phyloP scores from a whole-genome alignment of 352 stramenopile species.

The Phytophthora podocarpi region DNA sequence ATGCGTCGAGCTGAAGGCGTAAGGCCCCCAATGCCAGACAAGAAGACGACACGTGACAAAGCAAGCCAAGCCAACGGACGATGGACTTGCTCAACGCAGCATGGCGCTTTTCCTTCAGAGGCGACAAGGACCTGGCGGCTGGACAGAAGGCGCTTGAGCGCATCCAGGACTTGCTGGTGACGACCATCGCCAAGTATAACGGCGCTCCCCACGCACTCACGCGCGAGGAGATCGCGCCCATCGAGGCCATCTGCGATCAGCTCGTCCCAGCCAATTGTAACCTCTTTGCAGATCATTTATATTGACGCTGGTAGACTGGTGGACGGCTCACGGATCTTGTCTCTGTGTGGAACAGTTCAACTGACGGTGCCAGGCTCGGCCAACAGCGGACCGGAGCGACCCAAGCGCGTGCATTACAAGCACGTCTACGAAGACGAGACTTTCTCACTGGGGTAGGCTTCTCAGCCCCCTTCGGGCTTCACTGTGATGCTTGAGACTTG shows the following conservation, averaged over 20 bases:
- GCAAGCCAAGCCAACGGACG: too few relatives aligned
- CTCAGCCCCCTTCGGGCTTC: not conserved
- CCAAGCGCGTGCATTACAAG: slow-evolving; percentile 65
- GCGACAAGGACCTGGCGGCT: slow-evolving; percentile 32
- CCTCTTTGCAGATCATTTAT: not conserved
- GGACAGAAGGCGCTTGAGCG: slow-evolving; percentile 50
- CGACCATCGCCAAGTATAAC: slow-evolving; percentile 43
- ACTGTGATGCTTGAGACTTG: too few relatives aligned
- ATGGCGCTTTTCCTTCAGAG: slow-evolving; percentile 46
- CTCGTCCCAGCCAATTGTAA: slow-evolving; percentile 73
- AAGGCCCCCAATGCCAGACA: too few relatives aligned
- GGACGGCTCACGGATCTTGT: not conserved
- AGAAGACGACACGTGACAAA: too few relatives aligned
- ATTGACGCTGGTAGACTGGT: not conserved
- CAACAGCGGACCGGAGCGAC: slow-evolving; percentile 2
- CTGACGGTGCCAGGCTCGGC: slow-evolving; percentile 47
- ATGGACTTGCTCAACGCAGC: slow-evolving; percentile 60
- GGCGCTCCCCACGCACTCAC: slow-evolving; percentile 49
- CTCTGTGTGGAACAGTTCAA: slow-evolving; percentile 46
- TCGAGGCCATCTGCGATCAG: slow-evolving; percentile 73
- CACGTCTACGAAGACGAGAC: slow-evolving; percentile 84
- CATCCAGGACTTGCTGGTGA: slow-evolving; percentile 54
- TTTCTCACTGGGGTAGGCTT: slow-evolving; percentile 76
- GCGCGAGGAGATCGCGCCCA: slow-evolving; percentile 59
- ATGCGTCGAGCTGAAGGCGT: too few relatives aligned